Evolutionary conservation across 2,329 filamentous ascomycete genomes (phyloP), one percentile per base, ranked within the genome.

Genomic region (Trichophyton rubrum): DNA sequence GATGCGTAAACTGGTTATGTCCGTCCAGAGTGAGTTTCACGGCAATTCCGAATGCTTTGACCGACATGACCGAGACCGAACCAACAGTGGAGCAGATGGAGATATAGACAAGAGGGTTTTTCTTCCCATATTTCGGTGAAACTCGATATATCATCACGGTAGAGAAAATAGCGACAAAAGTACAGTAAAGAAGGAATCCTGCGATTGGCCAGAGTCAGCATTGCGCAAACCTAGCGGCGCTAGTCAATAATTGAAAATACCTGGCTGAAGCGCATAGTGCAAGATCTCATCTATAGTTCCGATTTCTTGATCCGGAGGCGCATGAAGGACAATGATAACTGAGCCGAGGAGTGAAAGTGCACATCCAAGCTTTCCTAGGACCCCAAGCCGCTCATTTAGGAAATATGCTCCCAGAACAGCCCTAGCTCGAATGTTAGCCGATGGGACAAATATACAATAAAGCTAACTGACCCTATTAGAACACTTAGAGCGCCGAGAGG

Each of bases 21-120:
- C 92, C 93, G 56, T 82, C 85, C 66, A 99, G 84, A 0, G 92
- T 97, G 70, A 99, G 85, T 77, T 99, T 99, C 66, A 99, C 80
- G 40, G 93, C 95, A 72, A 97, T 96, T 61, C 93, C 93, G 68
- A 99, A 97, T 3, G 93, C 93, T 79, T 99, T 99, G 75, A 97
- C 89, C 35, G 93, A 90, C 93, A 99, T 99, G 78, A 99, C 92
- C 11, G 93, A 97, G 64, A 99, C 87, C 59, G 91, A 96, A 68
- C 93, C 93, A 64, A 96, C 91, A 2, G 91, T 95, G 58, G 91
- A 96, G 81, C 93, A 99, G 68, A 99, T 97, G 67, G 91, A 96
- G 67, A 99, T 85, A 75, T 92, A 99, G 68, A 99, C 88, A 68
- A 99, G 82, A 8, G 93, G 92, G 72, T 97, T 99, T 76, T 88